Conservation (phyloP, 345 rosid genomes). For the Luvunga scandens region DNA sequence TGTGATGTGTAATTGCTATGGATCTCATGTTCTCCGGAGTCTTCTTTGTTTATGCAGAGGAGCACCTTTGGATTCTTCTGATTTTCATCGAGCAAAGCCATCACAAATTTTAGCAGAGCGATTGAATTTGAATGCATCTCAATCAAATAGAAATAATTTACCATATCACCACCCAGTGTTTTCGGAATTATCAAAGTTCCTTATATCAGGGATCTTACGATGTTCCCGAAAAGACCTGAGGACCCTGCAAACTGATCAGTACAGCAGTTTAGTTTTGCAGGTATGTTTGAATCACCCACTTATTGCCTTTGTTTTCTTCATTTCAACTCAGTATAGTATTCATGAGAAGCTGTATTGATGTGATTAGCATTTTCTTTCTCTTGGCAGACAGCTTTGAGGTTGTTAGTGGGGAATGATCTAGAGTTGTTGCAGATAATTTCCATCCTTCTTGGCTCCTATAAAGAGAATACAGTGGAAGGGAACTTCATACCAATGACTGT, state of each 20-base stretch:
- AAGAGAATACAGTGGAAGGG: slow-evolving; percentile 39
- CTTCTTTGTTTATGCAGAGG: slow-evolving; percentile 92
- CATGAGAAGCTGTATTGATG: background rate
- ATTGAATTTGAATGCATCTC: slow-evolving; percentile 60
- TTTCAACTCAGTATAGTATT: background rate
- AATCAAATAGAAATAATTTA: slow-evolving; percentile 27
- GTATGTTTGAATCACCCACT: slow-evolving; percentile 30
- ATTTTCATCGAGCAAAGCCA: slow-evolving; percentile 64
- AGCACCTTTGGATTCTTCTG: slow-evolving; percentile 65
- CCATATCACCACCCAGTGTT: slow-evolving; percentile 48
- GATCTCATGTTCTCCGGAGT: slow-evolving; percentile 93
- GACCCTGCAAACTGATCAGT: slow-evolving; percentile 65
- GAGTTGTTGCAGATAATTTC: slow-evolving; percentile 67
- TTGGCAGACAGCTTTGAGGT: slow-evolving; percentile 73
- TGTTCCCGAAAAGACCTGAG: slow-evolving; percentile 46
- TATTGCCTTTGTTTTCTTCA: slow-evolving; percentile 2
- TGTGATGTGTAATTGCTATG: slow-evolving; percentile 75
- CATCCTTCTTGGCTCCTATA: slow-evolving; percentile 55
- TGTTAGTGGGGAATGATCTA: slow-evolving; percentile 58
- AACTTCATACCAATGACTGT: slow-evolving; percentile 33
- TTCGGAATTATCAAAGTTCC: slow-evolving; percentile 56
- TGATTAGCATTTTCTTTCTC: slow-evolving; percentile 14
- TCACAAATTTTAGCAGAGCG: slow-evolving; percentile 60
- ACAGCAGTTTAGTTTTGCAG: slow-evolving; percentile 90
- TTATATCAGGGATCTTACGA: slow-evolving; percentile 62